Evolutionary conservation across 129 eudicot species (phyloP), one percentile per base, ranked within the genome.

Genomic region (Kitagawia praeruptora): DNA sequence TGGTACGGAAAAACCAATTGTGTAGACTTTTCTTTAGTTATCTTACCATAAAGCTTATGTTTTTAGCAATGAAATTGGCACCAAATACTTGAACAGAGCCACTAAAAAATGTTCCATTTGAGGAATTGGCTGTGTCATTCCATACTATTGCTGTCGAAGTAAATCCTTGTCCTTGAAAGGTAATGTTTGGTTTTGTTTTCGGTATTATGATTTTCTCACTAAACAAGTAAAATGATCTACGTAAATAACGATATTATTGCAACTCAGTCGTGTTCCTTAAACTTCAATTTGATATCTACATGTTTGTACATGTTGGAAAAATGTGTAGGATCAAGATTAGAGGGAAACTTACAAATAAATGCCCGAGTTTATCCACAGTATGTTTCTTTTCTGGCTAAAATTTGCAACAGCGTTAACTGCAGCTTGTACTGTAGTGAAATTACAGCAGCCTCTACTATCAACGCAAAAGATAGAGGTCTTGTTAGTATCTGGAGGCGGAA

Each of bases 111-210:
- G 98, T 94, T 69, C 97, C 98, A 51, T 83, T 93, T 0, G 98
- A 79, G 10, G 96, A 91, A 81, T 87, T 90, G 40, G 98, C 98
- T 3, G 97, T 94, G 84, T 92, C 98, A 73, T 94, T 94, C 97
- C 97, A 94, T 31, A 87, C 89, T 5, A 94, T 88, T 0, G 98
- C 91, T 1, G 98, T 94, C 51, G 97, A 84, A 11, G 92, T 84
- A 78, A 83, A 90, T 41, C 98, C 98, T 87, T 94, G 98, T 77
- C 98, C 98, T 88, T 94, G 98, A 75, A 94, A 90, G n/a, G 97
- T 94, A 64, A 94, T 87, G 75, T 94, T 94, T 8, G 93, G 89
- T 78, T 92, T 94, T 74, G 83, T 87, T 78, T 54, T 91, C n/a
- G 93, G 93, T 16, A 94, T 79, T 56, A 80, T 85, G 13, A 94